phyloP scores from a whole-genome alignment of 345 rosid genomes.

The Sisymbrium irio region DNA sequence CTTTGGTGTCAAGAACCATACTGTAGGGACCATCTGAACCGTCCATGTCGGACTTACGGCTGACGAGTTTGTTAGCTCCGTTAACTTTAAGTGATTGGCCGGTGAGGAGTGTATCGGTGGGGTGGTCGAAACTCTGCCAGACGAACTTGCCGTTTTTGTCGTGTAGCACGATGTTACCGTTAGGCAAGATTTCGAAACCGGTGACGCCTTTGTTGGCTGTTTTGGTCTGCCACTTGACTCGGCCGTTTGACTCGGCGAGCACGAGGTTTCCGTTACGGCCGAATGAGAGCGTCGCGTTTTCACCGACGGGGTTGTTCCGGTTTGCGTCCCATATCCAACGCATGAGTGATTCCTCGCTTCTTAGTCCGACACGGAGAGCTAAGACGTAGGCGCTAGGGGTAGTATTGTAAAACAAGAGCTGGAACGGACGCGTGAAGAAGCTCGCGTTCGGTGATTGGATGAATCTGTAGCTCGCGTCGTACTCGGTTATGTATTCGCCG shows the following conservation, averaged over 20 bases:
- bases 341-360: conserved; percentile 33
- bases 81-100: conserved; percentile 46
- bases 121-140: conserved; percentile 64
- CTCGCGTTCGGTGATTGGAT: conserved; percentile 18
- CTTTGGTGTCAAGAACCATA: conserved; percentile 44
- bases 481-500: conserved; percentile 30
- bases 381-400: conserved; percentile 57
- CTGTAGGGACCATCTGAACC: conserved; percentile 53
- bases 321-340: conserved; percentile 80
- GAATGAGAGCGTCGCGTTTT: conserved; percentile 51
- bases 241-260: conserved; percentile 55
- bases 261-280: conserved; percentile 55
- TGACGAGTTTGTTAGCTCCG: conserved; percentile 48
- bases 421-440: conserved; percentile 36
- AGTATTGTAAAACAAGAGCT: conserved; percentile 53
- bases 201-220: conserved; percentile 69
- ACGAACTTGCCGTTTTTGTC: conserved; percentile 46
- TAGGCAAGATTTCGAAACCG: conserved; percentile 44
- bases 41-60: conserved; percentile 42
- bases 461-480: conserved; percentile 37
- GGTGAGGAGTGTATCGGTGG: conserved; percentile 56
- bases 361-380: conserved; percentile 45
- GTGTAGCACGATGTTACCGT: conserved; percentile 60
- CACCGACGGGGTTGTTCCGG: conserved; percentile 51
- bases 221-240: conserved; percentile 58